A percentile compares a stretch with the other conserved stretches of the same genome.
These are phyloP conservation scores for Dipodascopsis tothii DNA, from an alignment of 805 yeast species.

Conservation along the genomic window DNA sequence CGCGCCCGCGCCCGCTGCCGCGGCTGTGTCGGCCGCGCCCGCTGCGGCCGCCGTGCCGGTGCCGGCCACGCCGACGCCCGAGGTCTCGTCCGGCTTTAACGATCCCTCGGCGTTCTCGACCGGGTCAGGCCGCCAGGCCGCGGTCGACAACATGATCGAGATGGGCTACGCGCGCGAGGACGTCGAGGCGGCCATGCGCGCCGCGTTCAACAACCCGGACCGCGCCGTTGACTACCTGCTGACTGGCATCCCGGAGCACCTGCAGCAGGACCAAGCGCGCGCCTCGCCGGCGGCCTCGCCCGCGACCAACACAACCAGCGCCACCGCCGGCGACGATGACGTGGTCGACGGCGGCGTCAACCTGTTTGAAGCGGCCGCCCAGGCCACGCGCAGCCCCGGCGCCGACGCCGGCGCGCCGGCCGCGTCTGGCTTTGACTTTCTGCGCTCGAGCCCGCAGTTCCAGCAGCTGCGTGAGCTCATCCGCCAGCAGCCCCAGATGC, in stretches of 20 bases:
- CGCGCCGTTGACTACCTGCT: conserved; percentile 93
- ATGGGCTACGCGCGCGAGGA: conserved; percentile 90
- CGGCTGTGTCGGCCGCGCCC: conserved; percentile 9
- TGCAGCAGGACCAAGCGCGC: conserved; percentile 36
- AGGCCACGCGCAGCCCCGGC: conserved; percentile 33
- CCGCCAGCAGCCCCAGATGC: conserved; percentile 77
- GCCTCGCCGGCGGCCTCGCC: conserved; percentile 23
- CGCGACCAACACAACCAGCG: conserved; percentile 25
- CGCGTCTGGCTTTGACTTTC: conserved; percentile 37
- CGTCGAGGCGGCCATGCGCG: conserved; percentile 84
- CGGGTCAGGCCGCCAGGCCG: conserved; percentile 70
- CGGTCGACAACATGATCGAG: conserved; percentile 77
- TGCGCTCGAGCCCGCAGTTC: conserved; percentile 34
- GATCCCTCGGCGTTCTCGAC: conserved; percentile 42
- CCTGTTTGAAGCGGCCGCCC: conserved; percentile 35
- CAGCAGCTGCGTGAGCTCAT: conserved; percentile 66
- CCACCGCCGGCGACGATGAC: conserved; percentile 21
- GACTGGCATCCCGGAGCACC: conserved; percentile 69
- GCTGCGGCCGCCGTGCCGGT: conserved; percentile 15
- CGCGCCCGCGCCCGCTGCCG: conserved; percentile 9
- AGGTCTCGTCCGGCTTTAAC: conserved; percentile 25
- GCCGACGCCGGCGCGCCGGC: conserved; percentile 39
- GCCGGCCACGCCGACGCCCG: conserved; percentile 24
- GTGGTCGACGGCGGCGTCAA: conserved; percentile 31
- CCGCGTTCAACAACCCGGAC: conserved; percentile 95